A percentile compares a stretch with the other conserved stretches of the same genome.
These are phyloP conservation scores for Kodamaea kakaduensis DNA, from an alignment of 805 yeast species.

Conservation along the genomic window DNA sequence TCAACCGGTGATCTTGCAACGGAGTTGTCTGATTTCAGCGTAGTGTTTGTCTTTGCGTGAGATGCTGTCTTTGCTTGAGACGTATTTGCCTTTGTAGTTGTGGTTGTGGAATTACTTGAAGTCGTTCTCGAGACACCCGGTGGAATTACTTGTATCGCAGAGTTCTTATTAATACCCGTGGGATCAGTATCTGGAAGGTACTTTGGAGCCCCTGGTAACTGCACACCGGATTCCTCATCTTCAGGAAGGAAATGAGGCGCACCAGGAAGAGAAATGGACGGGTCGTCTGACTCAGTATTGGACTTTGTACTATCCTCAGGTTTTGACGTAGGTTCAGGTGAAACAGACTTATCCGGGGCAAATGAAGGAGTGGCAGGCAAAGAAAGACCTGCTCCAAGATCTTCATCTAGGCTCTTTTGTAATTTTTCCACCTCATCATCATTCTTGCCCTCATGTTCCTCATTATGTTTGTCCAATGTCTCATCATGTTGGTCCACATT, in stretches of 20 bases:
- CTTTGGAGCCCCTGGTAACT: constrained; percentile 41
- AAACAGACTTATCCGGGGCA: background rate
- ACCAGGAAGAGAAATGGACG: constrained; percentile 25
- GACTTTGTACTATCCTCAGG: too few relatives aligned
- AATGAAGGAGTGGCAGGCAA: background rate
- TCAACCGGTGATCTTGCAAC: constrained; percentile 17
- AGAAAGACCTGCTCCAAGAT: too few relatives aligned
- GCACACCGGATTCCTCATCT: constrained; percentile 24
- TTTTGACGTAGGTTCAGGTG: too few relatives aligned
- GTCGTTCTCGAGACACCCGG: constrained; percentile 14
- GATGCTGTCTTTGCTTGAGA: background rate
- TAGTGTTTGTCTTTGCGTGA: too few relatives aligned
- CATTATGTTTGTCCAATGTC: background rate
- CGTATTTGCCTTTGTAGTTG: background rate
- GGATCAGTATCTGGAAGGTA: constrained; percentile 39
- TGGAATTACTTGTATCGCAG: constrained; percentile 35
- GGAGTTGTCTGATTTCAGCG: too few relatives aligned
- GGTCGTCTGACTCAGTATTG: too few relatives aligned
- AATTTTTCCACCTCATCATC: too few relatives aligned
- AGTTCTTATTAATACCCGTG: constrained; percentile 32
- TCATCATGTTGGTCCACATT: too few relatives aligned
- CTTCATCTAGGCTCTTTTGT: too few relatives aligned
- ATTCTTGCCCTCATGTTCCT: background rate
- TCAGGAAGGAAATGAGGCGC: constrained; percentile 32
- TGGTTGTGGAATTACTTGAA: background rate